phyloP scores from a whole-genome alignment of 306 rosid genomes.

The Erythrophleum fordii region DNA sequence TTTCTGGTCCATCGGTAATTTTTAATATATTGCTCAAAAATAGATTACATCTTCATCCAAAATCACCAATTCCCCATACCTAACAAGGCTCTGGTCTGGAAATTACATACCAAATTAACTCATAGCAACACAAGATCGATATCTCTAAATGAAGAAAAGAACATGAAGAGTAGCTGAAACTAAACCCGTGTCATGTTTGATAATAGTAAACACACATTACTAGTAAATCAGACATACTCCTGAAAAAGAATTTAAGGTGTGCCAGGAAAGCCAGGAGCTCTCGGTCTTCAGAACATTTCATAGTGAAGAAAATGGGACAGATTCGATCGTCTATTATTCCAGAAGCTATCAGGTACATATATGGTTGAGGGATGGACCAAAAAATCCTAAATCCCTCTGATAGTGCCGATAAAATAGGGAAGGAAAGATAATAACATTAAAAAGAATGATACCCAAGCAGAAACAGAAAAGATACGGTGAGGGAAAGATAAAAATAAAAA shows the following conservation, averaged over 20 bases:
- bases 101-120: background rate
- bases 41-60: background rate
- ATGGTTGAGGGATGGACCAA: too few species aligned
- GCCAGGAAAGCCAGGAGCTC: background rate
- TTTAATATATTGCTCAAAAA: constrained; percentile 17
- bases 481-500: too few species aligned
- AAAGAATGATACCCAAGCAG: too few species aligned
- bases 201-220: constrained; percentile 17
- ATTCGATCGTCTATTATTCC: too few species aligned
- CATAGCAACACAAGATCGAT: constrained; percentile 29
- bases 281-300: constrained; percentile 10
- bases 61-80: background rate
- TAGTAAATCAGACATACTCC: constrained; percentile 21
- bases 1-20: constrained; percentile 6
- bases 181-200: constrained; percentile 14
- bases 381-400: too few species aligned
- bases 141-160: background rate
- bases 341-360: too few species aligned
- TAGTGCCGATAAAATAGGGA: too few species aligned
- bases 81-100: background rate
- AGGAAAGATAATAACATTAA: too few species aligned
- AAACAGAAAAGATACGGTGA: too few species aligned
- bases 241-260: constrained; percentile 23
- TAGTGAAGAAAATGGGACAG: too few species aligned
- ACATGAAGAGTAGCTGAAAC: constrained; percentile 17